Percentiles rank a stretch among this genome's conserved stretches.
phyloP scores from a whole-genome alignment of 2,329 filamentous ascomycete species.

The Pyricularia pennisetigena region DNA sequence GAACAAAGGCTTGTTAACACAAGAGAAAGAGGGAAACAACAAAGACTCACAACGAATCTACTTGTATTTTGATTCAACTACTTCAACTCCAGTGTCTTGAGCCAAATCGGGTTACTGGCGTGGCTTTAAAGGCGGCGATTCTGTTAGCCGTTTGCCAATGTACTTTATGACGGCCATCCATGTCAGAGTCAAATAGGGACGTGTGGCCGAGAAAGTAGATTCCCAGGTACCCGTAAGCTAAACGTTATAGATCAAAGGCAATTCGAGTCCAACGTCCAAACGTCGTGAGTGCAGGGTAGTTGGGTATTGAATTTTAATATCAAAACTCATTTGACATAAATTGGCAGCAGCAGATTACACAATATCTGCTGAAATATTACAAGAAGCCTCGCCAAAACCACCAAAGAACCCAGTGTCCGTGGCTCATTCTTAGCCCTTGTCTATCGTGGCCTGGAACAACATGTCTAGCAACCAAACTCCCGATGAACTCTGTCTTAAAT shows the following conservation, averaged over 20 bases:
- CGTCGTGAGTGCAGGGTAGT: neutral
- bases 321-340: neutral
- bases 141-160: too few relatives aligned
- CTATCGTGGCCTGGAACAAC: neutral
- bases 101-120: too few relatives aligned
- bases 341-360: neutral
- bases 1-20: too few relatives aligned
- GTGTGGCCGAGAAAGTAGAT: neutral
- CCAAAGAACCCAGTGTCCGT: neutral
- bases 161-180: too few relatives aligned
- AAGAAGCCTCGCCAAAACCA: neutral
- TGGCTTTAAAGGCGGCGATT: too few relatives aligned
- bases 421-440: neutral
- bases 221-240: neutral
- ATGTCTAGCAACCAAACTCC: neutral
- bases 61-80: too few relatives aligned
- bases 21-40: too few relatives aligned
- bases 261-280: neutral
- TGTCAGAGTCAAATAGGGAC: neutral
- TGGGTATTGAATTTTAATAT: neutral
- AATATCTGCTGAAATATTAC: neutral
- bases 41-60: too few relatives aligned
- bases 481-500: neutral
- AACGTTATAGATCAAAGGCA: neutral
- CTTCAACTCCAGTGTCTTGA: too few relatives aligned